Base-by-base conservation (phyloP, 768 basidiomycete species). In the Mycena olivaceomarginata region DNA sequence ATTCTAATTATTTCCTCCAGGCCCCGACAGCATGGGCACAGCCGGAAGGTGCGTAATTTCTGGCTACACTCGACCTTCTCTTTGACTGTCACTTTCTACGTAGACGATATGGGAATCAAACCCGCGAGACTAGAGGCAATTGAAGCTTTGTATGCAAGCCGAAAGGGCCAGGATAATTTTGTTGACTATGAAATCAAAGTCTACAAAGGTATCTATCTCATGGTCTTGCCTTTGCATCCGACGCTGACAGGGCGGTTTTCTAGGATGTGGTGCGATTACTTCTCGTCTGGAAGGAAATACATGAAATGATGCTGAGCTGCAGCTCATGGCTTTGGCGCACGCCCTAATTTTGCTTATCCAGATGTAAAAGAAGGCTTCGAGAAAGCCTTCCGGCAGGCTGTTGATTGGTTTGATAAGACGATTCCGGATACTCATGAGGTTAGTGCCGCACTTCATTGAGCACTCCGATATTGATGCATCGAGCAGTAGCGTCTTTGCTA, bases 401-500 rank as follows among this genome's bases (percentile, higher is more conserved):
- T 87, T 20, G 81, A 82, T 25, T 91, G 90, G 90, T 90, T 90
- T 77, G 83, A 86, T 37, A 90, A 89, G 78, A 87, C 85, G 7
- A 66, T 87, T 41, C 78, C 84, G 31, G 78, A 80, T 25, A 39
- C 9, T 2, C 60, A 37, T 46, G 3, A 65, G 39, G n/a, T 45
- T 63, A 4, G 31, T 31, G 31, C 31, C 31, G 31, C 31, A 31
- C 31, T 31, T 31, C 31, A 31, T 31, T 31, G 31, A 31, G 31
- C 31, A 31, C 31, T 31, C 31, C 31, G 31, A 31, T 31, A 31
- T 31, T 31, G 4, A 31, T 31, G 31, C 31, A 31, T 31, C 31
- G 31, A 31, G 31, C 31, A 31, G 31, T 31, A 31, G 31, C 25
- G 25, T 25, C 31, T 31, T 31, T 31, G 31, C 31, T 31, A 31